Percentiles rank a stretch among this genome's conserved stretches.
Conservation (phyloP, 345 rosid genomes). For the Citrus hindsii region DNA sequence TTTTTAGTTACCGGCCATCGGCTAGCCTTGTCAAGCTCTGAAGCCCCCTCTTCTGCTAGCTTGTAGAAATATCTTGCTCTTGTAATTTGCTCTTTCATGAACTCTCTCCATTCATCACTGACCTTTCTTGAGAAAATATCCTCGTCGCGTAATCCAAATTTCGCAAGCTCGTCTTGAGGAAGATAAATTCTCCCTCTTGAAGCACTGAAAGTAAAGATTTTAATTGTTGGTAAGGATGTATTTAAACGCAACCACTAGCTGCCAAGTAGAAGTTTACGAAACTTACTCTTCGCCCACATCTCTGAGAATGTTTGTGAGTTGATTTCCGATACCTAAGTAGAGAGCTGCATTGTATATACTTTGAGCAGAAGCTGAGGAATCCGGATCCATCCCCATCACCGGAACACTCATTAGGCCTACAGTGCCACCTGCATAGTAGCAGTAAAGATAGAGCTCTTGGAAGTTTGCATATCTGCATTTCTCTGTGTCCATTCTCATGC, state of each 20-base stretch:
- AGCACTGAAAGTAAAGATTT: constrained; percentile 27
- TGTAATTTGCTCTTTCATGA: constrained; percentile 55
- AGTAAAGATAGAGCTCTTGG: constrained; percentile 51
- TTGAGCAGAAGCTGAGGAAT: constrained; percentile 32
- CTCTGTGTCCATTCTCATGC: constrained; percentile 60
- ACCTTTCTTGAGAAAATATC: constrained; percentile 49
- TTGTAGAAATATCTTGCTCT: constrained; percentile 57
- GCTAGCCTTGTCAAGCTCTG: constrained; percentile 52
- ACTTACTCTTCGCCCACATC: constrained; percentile 68
- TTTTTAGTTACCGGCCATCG: constrained; percentile 28
- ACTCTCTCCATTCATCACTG: constrained; percentile 47
- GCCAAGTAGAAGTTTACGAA: not conserved
- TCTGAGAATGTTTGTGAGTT: constrained; percentile 60
- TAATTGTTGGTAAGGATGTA: not conserved
- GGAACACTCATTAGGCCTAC: constrained; percentile 67
- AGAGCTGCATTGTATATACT: constrained; percentile 46
- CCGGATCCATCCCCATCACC: constrained; percentile 55
- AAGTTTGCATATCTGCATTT: constrained; percentile 44
- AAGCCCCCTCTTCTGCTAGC: constrained; percentile 59
- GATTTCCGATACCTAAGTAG: constrained; percentile 57
- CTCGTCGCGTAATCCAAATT: constrained; percentile 44
- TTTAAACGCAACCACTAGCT: too few relatives aligned
- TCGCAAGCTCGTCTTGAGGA: constrained; percentile 62
- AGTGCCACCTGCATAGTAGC: constrained; percentile 59
- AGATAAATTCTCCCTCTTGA: constrained; percentile 54